phyloP scores from a whole-genome alignment of 345 rosid species.

The Arabidopsis thaliana region TAIR10.1 NC_003070.9:25908001-25908500 shows the following conservation, averaged over 20 bases:
- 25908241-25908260: conserved; percentile 38
- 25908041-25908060: conserved; percentile 6
- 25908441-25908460: not conserved
- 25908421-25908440: conserved; percentile 6
- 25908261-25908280: conserved; percentile 17
- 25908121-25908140: conserved; percentile 13
- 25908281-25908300: conserved; percentile 31
- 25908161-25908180: conserved; percentile 30
- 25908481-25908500: conserved; percentile 16
- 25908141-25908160: conserved; percentile 6
- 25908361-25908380: conserved; percentile 38
- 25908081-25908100: not conserved
- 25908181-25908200: conserved; percentile 25
- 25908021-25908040: conserved; percentile 11
- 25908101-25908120: conserved; percentile 1
- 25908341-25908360: conserved; percentile 14
- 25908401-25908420: conserved; percentile 32
- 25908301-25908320: conserved; percentile 8
- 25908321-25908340: conserved; percentile 24
- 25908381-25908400: conserved; percentile 28
- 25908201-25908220: conserved; percentile 14
- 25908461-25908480: not conserved
- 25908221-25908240: conserved; percentile 11
- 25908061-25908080: conserved; percentile 1
- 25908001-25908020: not conserved